A percentile compares a stretch with the other conserved stretches of the same genome.
Evolutionary conservation across 23 red algal genomes (phyloP).

Genomic region (Chondrus crispus): DNA sequence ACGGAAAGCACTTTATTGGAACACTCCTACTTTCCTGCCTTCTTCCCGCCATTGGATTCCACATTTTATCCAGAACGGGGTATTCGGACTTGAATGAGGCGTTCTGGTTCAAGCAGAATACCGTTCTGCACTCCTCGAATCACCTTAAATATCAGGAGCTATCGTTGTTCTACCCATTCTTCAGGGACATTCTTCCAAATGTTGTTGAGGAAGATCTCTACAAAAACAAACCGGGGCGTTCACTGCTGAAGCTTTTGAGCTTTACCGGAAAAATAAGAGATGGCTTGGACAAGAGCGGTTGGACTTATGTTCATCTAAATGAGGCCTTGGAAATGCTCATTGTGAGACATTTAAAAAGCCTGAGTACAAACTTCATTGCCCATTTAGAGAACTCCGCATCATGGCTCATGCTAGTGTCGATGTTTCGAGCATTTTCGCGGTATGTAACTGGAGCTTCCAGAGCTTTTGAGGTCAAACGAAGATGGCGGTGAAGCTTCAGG

Average conservation of each 20-base stretch:
- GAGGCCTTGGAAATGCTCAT: conserved; percentile 13
- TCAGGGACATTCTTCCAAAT: not conserved
- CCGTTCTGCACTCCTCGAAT: not conserved
- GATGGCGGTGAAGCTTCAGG: no score
- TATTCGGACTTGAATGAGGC: not conserved
- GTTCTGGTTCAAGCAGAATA: conserved; percentile 2
- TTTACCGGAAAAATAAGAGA: not conserved
- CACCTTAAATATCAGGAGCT: conserved; percentile 13
- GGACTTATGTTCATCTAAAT: not conserved
- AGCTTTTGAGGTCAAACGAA: no score
- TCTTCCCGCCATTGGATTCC: not conserved
- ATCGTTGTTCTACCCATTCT: conserved; percentile 1
- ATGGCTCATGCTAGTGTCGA: no score
- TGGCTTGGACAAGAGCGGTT: not conserved
- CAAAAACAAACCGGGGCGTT: not conserved
- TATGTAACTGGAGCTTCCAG: no score
- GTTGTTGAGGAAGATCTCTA: not conserved
- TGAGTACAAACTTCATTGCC: no score
- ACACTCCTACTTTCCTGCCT: not conserved
- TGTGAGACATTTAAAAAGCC: no score
- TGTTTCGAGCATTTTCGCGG: no score
- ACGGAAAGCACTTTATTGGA: not conserved
- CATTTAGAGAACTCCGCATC: no score
- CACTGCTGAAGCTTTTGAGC: not conserved
- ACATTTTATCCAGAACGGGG: conserved; percentile 5